These are phyloP conservation scores for Sporisorium scitamineum DNA, from an alignment of 1,284 basidiomycete genomes.

Conservation along the genomic window DNA sequence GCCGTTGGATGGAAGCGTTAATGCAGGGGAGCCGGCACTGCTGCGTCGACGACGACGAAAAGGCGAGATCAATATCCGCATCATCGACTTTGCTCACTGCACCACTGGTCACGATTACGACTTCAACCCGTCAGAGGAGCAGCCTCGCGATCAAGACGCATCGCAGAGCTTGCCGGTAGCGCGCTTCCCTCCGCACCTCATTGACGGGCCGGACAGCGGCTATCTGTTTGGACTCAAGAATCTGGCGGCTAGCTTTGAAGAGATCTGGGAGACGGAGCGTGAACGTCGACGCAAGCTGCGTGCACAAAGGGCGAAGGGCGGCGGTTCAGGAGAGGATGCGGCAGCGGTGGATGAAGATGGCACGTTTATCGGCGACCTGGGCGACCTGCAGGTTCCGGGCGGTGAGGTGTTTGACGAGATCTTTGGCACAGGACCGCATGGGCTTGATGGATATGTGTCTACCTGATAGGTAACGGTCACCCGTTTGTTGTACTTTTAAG, in stretches of 20 bases:
- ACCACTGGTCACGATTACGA: conserved; percentile 94
- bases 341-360: conserved; percentile 36
- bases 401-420: conserved; percentile 67
- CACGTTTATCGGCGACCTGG: conserved; percentile 48
- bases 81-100: conserved; percentile 99
- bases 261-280: conserved; percentile 64
- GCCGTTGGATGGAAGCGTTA: conserved; percentile 17
- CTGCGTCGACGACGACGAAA: conserved; percentile 67
- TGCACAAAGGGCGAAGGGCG: not conserved
- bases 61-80: conserved; percentile 92
- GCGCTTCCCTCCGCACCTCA: conserved; percentile 87
- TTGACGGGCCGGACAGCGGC: conserved; percentile 88
- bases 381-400: conserved; percentile 58
- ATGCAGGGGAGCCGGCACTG: conserved; percentile 11
- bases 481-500: not conserved
- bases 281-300: conserved; percentile 29
- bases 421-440: conserved; percentile 58
- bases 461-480: conserved; percentile 25
- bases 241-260: conserved; percentile 77
- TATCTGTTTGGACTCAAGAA: conserved; percentile 92
- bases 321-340: conserved; percentile 13
- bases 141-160: not conserved
- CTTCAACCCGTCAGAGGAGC: conserved; percentile 64
- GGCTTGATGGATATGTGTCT: conserved; percentile 57
- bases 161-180: conserved; percentile 51